A percentile compares a stretch with the other conserved stretches of the same genome.
Evolutionary conservation across 257 asterid genomes (phyloP).

Genomic region (Nicotiana undulata): DNA sequence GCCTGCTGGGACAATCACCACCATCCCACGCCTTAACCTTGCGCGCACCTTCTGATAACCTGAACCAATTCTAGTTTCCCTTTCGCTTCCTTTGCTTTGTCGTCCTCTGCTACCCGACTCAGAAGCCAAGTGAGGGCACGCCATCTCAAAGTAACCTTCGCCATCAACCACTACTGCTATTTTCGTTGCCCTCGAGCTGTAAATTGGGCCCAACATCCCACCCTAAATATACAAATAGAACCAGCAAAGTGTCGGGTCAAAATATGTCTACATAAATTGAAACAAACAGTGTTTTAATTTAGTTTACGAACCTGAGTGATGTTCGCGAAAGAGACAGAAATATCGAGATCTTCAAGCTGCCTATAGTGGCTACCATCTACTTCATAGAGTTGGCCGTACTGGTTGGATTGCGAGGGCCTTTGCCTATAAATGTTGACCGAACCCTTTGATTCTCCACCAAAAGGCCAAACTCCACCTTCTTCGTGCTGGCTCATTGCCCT

Average conservation of each 20-base stretch:
- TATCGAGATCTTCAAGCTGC: conserved; percentile 35
- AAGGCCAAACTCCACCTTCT: conserved; percentile 65
- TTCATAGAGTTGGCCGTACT: conserved; percentile 48
- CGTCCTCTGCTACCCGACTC: not conserved
- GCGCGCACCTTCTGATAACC: conserved; percentile 37
- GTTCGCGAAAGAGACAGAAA: conserved; percentile 39
- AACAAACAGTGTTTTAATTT: too few species aligned
- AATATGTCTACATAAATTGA: too few species aligned
- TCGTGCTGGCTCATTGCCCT: conserved; percentile 40
- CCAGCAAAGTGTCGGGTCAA: not conserved
- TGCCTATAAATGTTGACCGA: conserved; percentile 28
- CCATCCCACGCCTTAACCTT: conserved; percentile 35
- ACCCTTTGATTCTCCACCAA: conserved; percentile 41
- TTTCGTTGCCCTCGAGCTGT: conserved; percentile 48
- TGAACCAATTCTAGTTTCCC: conserved; percentile 1
- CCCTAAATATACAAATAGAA: conserved; percentile 30
- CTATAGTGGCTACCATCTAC: conserved; percentile 26
- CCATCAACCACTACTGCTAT: conserved; percentile 32
- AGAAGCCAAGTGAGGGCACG: conserved; percentile 51
- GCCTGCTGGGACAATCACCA: conserved; percentile 56
- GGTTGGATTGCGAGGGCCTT: conserved; percentile 32
- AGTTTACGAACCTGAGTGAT: conserved; percentile 30
- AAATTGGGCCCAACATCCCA: conserved; percentile 46
- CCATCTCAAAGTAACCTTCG: conserved; percentile 69
- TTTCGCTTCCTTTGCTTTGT: not conserved